Evolutionary conservation across 1,284 basidiomycete genomes (phyloP).

Genomic region (Microbotryum scabiosae): DNA sequence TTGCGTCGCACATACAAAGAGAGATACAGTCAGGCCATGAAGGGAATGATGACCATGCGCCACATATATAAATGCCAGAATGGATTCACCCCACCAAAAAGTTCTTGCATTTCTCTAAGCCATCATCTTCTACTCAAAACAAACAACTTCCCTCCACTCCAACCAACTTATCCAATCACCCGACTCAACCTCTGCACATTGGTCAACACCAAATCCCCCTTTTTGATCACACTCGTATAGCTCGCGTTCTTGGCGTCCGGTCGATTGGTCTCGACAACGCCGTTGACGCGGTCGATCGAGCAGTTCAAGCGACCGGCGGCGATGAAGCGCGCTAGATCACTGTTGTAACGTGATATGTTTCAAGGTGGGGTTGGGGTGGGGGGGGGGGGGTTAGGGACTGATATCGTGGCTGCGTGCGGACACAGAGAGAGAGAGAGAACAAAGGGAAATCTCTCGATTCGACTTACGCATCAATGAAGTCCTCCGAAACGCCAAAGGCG

Average conservation of each 20-base stretch:
- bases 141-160: no score
- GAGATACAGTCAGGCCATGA: no score
- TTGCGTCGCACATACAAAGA: no score
- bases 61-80: no score
- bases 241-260: slow-evolving; percentile 73
- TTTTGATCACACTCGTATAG: slow-evolving; percentile 81
- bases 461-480: slow-evolving; percentile 75
- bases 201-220: slow-evolving; percentile 80
- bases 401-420: no score
- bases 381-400: no score
- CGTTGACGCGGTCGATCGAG: slow-evolving; percentile 88
- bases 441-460: no score
- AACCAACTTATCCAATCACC: slow-evolving; percentile 31
- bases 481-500: slow-evolving; percentile 82
- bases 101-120: no score
- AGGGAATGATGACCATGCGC: no score
- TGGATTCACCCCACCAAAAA: no score
- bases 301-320: slow-evolving; percentile 79
- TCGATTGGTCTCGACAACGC: slow-evolving; percentile 88
- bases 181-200: slow-evolving; percentile 36
- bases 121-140: no score
- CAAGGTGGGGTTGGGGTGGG: neutral
- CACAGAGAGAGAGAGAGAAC: no score
- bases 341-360: slow-evolving; percentile 45
- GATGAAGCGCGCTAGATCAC: slow-evolving; percentile 88